Evolutionary conservation across 73 alveolate genomes (phyloP).

Genomic region (Paramecium sonneborni): DNA sequence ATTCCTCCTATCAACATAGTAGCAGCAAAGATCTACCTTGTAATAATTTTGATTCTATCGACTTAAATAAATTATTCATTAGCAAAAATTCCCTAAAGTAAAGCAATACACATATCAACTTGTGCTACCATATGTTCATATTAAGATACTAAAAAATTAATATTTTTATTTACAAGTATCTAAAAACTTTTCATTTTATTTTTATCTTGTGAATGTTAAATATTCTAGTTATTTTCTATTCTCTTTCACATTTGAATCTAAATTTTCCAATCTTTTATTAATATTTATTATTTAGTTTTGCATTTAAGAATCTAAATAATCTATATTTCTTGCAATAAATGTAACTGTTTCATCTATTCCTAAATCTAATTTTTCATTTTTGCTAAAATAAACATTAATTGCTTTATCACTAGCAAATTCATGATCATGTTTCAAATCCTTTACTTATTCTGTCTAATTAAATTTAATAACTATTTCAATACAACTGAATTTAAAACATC

Average conservation of each 20-base stretch:
- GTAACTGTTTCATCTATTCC: slow-evolving; percentile 40
- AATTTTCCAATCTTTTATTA: slow-evolving; percentile 46
- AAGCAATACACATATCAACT: slow-evolving; percentile 45
- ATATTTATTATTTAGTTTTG: neutral
- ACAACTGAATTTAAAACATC: slow-evolving; percentile 26
- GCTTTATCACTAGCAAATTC: slow-evolving; percentile 22
- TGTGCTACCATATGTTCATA: slow-evolving; percentile 23
- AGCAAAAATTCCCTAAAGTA: neutral
- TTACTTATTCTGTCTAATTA: neutral
- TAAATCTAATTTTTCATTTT: slow-evolving; percentile 9
- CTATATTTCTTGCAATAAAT: slow-evolving; percentile 5
- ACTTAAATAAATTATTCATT: neutral
- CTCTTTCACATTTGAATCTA: slow-evolving; percentile 1
- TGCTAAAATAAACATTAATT: neutral
- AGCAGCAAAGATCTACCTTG: slow-evolving; percentile 12
- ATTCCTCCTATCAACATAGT: neutral
- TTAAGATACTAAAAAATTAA: neutral
- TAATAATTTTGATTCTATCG: slow-evolving; percentile 13
- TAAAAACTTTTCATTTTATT: neutral
- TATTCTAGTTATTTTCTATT: neutral
- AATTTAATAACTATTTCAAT: neutral
- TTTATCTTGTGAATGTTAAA: slow-evolving; percentile 16
- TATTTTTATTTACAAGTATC: neutral
- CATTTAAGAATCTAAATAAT: neutral
- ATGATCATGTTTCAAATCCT: neutral